These are phyloP conservation scores for Cordyceps militaris DNA, from an alignment of 2,329 filamentous ascomycete species.

Conservation along the genomic window DNA sequence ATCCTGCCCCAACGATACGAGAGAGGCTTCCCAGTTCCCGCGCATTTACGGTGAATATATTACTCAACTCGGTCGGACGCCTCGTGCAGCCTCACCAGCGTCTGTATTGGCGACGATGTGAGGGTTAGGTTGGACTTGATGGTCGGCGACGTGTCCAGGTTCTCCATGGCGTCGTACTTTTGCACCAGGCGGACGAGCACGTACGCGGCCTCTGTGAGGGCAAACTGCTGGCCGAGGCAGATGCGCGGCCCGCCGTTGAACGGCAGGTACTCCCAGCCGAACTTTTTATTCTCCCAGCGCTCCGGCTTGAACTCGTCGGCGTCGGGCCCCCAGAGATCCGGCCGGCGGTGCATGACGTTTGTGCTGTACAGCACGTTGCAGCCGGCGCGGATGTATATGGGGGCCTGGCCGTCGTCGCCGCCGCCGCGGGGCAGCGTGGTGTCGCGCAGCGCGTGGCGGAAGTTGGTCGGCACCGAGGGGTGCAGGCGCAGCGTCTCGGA, in stretches of 20 bases:
- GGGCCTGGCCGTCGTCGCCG: conserved; percentile 25
- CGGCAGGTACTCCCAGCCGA: conserved; percentile 28
- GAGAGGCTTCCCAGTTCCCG: not conserved
- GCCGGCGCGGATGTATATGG: conserved; percentile 19
- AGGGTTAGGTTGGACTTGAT: conserved; percentile 1
- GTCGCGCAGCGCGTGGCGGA: conserved; percentile 21
- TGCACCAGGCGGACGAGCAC: conserved; percentile 62
- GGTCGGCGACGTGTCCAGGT: not conserved
- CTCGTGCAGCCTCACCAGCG: conserved; percentile 5
- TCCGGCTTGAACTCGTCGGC: conserved; percentile 30
- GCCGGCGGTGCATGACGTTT: conserved; percentile 27
- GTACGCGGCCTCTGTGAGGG: conserved; percentile 63
- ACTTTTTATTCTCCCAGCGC: conserved; percentile 27
- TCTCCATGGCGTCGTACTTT: conserved; percentile 22
- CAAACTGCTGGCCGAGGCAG: conserved; percentile 67
- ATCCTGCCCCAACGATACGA: not conserved
- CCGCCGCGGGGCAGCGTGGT: conserved; percentile 31
- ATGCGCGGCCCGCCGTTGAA: conserved; percentile 39
- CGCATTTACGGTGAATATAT: too few relatives aligned
- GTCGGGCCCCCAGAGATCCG: conserved; percentile 30
- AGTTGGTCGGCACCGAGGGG: conserved; percentile 28
- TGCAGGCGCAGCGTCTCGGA: conserved; percentile 27
- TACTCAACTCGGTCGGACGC: not conserved
- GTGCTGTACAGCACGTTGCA: conserved; percentile 25
- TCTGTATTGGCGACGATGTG: not conserved